Evolutionary conservation across 139 green algal species (phyloP).

Genomic region (Coccomyxa sp.): DNA sequence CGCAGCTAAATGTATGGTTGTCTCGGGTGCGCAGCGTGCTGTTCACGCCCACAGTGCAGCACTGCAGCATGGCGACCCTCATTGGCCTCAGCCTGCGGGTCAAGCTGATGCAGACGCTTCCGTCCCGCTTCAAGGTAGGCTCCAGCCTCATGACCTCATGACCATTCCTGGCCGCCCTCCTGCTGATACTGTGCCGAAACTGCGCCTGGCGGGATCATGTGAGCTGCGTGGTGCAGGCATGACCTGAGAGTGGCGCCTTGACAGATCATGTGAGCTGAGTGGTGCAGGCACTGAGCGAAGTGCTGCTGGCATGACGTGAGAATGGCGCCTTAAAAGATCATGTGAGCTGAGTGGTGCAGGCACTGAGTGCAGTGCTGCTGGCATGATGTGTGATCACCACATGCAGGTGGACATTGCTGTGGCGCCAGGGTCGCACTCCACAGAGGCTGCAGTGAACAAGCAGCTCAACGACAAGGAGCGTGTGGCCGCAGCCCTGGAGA

Average conservation of each 20-base stretch:
- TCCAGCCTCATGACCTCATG: not conserved
- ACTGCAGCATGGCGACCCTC: conserved; percentile 98
- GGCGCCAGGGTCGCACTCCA: conserved; percentile 72
- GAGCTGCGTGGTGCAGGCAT: not conserved
- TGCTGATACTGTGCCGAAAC: not conserved
- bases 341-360: not conserved
- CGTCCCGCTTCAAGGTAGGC: conserved; percentile 80
- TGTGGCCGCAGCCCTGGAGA: conserved; percentile 95
- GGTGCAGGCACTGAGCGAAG: too few species aligned
- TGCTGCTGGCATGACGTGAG: not conserved
- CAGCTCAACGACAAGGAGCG: conserved; percentile 98
- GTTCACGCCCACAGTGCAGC: conserved; percentile 88
- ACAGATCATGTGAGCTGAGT: too few species aligned
- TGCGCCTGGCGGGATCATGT: not conserved
- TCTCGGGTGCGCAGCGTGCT: conserved; percentile 50
- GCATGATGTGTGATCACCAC: not conserved
- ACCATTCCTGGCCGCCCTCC: not conserved
- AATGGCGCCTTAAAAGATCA: not conserved
- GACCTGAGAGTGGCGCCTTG: not conserved
- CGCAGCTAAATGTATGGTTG: too few species aligned
- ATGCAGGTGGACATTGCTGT: conserved; percentile 69
- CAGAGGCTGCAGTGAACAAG: conserved; percentile 94
- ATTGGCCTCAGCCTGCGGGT: conserved; percentile 96
- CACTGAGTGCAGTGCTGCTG: not conserved
- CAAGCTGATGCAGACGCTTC: conserved; percentile 83